Conservation (phyloP, 768 basidiomycete genomes). For the Suillus hirtellus region DNA sequence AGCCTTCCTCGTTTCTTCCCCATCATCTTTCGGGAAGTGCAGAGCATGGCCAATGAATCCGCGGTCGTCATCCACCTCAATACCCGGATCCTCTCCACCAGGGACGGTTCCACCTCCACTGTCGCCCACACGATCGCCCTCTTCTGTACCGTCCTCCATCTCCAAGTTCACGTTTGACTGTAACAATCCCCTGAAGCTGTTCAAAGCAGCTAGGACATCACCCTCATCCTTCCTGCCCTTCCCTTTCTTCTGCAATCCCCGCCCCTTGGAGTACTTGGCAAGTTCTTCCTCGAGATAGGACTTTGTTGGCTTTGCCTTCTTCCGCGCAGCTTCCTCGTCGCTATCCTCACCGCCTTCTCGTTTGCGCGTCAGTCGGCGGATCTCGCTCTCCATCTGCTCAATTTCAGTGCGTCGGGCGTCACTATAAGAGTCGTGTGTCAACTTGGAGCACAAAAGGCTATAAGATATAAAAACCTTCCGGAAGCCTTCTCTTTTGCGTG, state of each 20-base stretch:
- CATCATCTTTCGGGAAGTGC: constrained; percentile 77
- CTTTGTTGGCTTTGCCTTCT: constrained; percentile 57
- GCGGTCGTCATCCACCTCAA: constrained; percentile 78
- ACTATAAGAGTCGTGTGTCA: constrained; percentile 36
- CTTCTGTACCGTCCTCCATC: constrained; percentile 22
- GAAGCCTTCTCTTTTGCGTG: constrained; percentile 72
- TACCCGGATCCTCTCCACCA: constrained; percentile 46
- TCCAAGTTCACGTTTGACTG: constrained; percentile 43
- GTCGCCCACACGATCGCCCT: constrained; percentile 18
- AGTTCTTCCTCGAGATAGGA: constrained; percentile 82
- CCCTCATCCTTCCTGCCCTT: constrained; percentile 70
- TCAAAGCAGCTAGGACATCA: constrained; percentile 67
- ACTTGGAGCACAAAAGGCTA: background rate
- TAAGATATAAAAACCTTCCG: constrained; percentile 46
- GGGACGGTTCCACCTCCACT: constrained; percentile 17
- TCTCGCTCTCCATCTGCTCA: constrained; percentile 85
- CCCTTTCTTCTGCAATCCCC: constrained; percentile 55
- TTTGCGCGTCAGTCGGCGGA: constrained; percentile 71
- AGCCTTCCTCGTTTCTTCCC: constrained; percentile 73
- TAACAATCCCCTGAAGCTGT: constrained; percentile 71
- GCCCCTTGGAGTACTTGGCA: constrained; percentile 72
- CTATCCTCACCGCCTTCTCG: constrained; percentile 59
- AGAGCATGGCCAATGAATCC: constrained; percentile 75
- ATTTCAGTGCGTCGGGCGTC: constrained; percentile 73
- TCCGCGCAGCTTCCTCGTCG: constrained; percentile 58